phyloP scores from a whole-genome alignment of 2,329 filamentous ascomycete species.

The Ophiostoma pallidulum region DNA sequence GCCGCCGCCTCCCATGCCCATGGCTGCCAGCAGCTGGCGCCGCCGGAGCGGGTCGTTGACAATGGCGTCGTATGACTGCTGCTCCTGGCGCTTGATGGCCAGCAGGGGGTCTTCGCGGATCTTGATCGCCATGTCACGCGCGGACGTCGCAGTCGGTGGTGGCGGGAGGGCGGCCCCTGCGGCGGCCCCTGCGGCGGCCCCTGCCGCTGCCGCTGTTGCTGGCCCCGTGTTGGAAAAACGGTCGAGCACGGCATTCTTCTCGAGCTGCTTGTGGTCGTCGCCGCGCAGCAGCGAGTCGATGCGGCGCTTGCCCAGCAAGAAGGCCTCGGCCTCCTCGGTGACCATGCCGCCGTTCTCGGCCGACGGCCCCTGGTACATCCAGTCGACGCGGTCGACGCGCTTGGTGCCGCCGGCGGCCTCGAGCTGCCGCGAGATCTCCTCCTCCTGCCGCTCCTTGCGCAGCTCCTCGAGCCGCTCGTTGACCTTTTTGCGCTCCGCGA shows the following conservation, averaged over 20 bases:
- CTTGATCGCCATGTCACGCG: conserved; percentile 74
- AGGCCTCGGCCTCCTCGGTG: conserved; percentile 85
- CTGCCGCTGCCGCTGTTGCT: conserved; percentile 26
- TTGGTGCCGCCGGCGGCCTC: conserved; percentile 80
- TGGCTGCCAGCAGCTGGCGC: conserved; percentile 55
- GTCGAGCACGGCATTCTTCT: conserved; percentile 59
- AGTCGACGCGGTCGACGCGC: conserved; percentile 77
- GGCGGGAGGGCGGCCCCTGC: background rate
- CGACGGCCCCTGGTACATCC: conserved; percentile 93
- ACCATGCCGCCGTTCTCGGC: conserved; percentile 60
- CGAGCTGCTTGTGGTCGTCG: conserved; percentile 68
- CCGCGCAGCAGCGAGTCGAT: conserved; percentile 78
- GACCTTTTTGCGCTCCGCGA: conserved; percentile 90
- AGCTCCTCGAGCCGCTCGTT: conserved; percentile 88
- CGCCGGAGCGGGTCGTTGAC: conserved; percentile 67
- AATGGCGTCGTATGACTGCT: conserved; percentile 68
- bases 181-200: background rate
- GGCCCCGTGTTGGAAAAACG: too few relatives aligned
- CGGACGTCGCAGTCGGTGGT: conserved; percentile 45
- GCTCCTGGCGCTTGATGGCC: conserved; percentile 87
- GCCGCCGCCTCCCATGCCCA: conserved; percentile 44
- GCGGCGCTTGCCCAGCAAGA: conserved; percentile 81
- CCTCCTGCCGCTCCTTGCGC: conserved; percentile 83
- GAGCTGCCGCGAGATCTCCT: conserved; percentile 83
- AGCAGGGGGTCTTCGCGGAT: conserved; percentile 84